Percentiles rank a stretch among this genome's conserved stretches.
phyloP scores from a whole-genome alignment of 805 yeast species.

The Nakazawaea siamensis region DNA sequence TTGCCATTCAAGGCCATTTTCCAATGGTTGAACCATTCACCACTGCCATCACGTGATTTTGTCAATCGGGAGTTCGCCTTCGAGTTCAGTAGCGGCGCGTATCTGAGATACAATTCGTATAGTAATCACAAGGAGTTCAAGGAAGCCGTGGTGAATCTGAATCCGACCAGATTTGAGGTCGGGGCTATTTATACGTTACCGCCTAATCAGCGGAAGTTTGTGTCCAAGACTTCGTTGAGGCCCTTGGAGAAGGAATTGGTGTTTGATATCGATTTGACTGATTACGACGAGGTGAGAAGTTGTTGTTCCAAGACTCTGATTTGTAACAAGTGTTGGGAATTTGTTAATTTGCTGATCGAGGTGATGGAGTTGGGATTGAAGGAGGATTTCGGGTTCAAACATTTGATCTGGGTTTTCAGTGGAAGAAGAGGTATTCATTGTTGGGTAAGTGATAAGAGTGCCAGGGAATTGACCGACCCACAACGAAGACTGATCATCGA shows the following conservation, averaged over 20 bases:
- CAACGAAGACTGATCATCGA: slow-evolving; percentile 75
- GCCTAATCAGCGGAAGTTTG: slow-evolving; percentile 76
- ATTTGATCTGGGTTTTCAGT: slow-evolving; percentile 90
- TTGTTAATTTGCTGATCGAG: slow-evolving; percentile 76
- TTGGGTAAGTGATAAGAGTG: slow-evolving; percentile 88
- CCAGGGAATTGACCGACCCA: slow-evolving; percentile 64
- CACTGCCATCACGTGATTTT: slow-evolving; percentile 66
- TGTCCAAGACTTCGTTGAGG: slow-evolving; percentile 69
- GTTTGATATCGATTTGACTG: slow-evolving; percentile 96
- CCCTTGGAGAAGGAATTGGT: slow-evolving; percentile 84
- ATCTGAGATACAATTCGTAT: slow-evolving; percentile 83
- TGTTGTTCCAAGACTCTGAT: slow-evolving; percentile 85
- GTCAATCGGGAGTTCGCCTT: slow-evolving; percentile 90
- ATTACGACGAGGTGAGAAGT: slow-evolving; percentile 88
- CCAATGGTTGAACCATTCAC: slow-evolving; percentile 86
- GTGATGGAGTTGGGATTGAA: slow-evolving; percentile 63
- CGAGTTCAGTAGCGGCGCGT: slow-evolving; percentile 81
- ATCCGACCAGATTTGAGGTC: slow-evolving; percentile 88
- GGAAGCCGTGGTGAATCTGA: slow-evolving; percentile 59
- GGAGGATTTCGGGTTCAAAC: slow-evolving; percentile 85
- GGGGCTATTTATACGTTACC: slow-evolving; percentile 88
- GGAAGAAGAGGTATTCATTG: slow-evolving; percentile 99
- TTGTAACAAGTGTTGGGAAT: slow-evolving; percentile 89
- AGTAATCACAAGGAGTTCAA: slow-evolving; percentile 63
- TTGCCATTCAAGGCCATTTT: slow-evolving; percentile 76